phyloP scores from a whole-genome alignment of 2,329 filamentous ascomycete genomes.

The Didymellaceae sp. region DNA sequence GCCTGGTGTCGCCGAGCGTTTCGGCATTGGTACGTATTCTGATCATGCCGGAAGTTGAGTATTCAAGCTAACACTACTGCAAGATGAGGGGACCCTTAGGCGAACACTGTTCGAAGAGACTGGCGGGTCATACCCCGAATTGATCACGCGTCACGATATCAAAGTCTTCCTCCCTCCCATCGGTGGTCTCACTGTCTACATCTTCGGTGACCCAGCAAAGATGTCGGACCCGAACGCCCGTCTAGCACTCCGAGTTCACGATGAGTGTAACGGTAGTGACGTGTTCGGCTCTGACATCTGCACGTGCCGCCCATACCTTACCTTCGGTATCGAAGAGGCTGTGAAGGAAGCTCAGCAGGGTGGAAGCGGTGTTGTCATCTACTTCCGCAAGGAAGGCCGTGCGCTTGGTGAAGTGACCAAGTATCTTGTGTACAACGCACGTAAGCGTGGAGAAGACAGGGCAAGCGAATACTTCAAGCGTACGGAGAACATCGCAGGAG shows the following conservation, averaged over 20 bases:
- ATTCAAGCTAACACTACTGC: slow-evolving; percentile 31
- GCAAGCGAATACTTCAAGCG: slow-evolving; percentile 95
- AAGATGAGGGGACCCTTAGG: slow-evolving; percentile 84
- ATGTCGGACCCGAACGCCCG: slow-evolving; percentile 85
- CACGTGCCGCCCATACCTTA: slow-evolving; percentile 93
- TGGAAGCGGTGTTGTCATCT: slow-evolving; percentile 93
- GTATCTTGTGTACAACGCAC: slow-evolving; percentile 79
- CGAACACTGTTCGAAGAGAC: slow-evolving; percentile 93
- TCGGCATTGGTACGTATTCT: slow-evolving; percentile 75
- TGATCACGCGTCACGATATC: slow-evolving; percentile 93
- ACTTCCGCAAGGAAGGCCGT: slow-evolving; percentile 96
- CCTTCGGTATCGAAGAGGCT: slow-evolving; percentile 96
- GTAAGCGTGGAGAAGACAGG: slow-evolving; percentile 75
- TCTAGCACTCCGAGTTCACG: slow-evolving; percentile 84
- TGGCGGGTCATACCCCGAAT: slow-evolving; percentile 92
- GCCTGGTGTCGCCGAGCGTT: slow-evolving; percentile 78
- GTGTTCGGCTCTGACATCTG: slow-evolving; percentile 98
- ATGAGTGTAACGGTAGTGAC: slow-evolving; percentile 94
- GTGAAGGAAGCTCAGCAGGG: slow-evolving; percentile 96
- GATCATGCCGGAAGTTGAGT: background rate
- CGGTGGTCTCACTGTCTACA: slow-evolving; percentile 93
- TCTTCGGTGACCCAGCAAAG: slow-evolving; percentile 92
- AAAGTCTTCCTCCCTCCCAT: slow-evolving; percentile 96
- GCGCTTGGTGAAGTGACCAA: slow-evolving; percentile 96
- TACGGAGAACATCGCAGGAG: slow-evolving; percentile 97